Conservation (phyloP, 2,329 filamentous ascomycete genomes). For the Phyllosticta capitalensis region DNA sequence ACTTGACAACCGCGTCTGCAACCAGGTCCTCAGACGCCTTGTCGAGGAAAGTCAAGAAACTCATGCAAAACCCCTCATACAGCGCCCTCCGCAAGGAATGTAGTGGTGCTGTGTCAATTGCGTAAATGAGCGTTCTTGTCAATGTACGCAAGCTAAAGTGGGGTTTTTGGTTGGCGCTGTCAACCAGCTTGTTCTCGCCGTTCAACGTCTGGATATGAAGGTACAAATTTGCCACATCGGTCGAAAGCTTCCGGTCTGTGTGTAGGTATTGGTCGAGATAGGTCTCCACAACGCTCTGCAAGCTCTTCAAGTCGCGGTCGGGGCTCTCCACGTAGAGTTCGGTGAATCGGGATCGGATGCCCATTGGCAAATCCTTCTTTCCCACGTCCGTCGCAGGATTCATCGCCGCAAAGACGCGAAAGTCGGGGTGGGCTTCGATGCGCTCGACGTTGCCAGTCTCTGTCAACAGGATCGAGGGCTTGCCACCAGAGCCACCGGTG, state of each 20-base stretch:
- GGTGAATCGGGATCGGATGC: slow-evolving; percentile 84
- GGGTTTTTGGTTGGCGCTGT: slow-evolving; percentile 89
- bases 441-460: slow-evolving; percentile 91
- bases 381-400: slow-evolving; percentile 97
- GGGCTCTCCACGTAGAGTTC: slow-evolving; percentile 91
- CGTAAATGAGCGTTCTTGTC: slow-evolving; percentile 81
- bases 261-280: slow-evolving; percentile 65
- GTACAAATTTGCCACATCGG: slow-evolving; percentile 80
- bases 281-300: slow-evolving; percentile 77
- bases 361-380: slow-evolving; percentile 84
- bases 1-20: slow-evolving; percentile 67
- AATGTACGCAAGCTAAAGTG: slow-evolving; percentile 95
- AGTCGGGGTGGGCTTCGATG: slow-evolving; percentile 80
- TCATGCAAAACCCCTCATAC: slow-evolving; percentile 96
- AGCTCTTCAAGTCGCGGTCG: slow-evolving; percentile 74
- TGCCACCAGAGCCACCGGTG: slow-evolving; percentile 57
- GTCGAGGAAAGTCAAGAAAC: slow-evolving; percentile 83
- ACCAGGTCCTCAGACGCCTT: slow-evolving; percentile 71
- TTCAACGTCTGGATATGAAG: slow-evolving; percentile 76
- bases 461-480: slow-evolving; percentile 77
- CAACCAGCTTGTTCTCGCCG: slow-evolving; percentile 74
- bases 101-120: slow-evolving; percentile 69
- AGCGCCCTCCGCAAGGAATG: slow-evolving; percentile 80
- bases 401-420: slow-evolving; percentile 97
- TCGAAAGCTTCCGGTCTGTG: slow-evolving; percentile 49